These are phyloP conservation scores for Wickerhamomyces sp. DNA, from an alignment of 1,139 yeast species.

Conservation along the genomic window DNA sequence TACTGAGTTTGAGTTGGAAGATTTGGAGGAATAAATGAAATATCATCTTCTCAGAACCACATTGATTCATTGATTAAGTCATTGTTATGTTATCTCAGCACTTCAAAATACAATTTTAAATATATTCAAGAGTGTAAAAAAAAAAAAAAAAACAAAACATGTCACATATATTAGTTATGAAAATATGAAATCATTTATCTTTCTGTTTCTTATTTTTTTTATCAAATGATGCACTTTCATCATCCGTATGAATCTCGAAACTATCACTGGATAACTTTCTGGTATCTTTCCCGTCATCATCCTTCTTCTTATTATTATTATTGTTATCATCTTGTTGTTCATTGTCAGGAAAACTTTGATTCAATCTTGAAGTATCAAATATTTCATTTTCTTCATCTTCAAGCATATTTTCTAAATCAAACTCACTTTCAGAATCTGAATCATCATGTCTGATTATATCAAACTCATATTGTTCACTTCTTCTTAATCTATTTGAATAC, in stretches of 20 bases:
- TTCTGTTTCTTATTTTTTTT: background rate
- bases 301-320: too few relatives aligned
- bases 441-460: slow-evolving; percentile 77
- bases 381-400: slow-evolving; percentile 5
- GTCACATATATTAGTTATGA: too few relatives aligned
- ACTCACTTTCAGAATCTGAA: slow-evolving; percentile 33
- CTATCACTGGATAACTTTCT: slow-evolving; percentile 12
- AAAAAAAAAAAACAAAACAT: background rate
- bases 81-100: too few relatives aligned
- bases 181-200: background rate
- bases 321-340: background rate
- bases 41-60: too few relatives aligned
- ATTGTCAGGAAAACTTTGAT: slow-evolving; percentile 4
- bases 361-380: slow-evolving; percentile 2
- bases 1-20: slow-evolving; percentile 20
- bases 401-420: slow-evolving; percentile 17
- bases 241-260: slow-evolving; percentile 18
- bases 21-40: slow-evolving; percentile 6
- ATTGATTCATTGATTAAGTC: too few relatives aligned
- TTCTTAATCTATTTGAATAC: slow-evolving; percentile 45
- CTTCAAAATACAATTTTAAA: too few relatives aligned
- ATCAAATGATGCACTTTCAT: slow-evolving; percentile 2
- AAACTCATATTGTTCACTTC: slow-evolving; percentile 69
- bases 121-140: background rate
- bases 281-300: background rate